Base-by-base conservation (phyloP, 371 early-diverging fungal genomes). In the Lichtheimia ornata region DNA sequence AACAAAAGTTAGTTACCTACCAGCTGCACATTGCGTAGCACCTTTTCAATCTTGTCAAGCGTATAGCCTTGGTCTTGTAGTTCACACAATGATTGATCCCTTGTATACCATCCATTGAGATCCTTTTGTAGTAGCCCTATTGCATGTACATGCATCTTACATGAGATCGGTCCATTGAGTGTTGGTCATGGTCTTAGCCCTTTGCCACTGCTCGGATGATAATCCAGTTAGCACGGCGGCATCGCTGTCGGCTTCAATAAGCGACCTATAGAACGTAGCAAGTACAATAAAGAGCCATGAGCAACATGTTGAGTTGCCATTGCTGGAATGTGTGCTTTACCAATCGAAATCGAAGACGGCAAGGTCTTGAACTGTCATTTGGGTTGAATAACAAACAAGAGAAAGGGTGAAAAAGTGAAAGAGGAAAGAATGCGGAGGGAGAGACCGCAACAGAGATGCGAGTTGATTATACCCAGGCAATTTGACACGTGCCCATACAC, bases 291-390 rank as follows among this genome's bases (percentile, higher is more conserved):
- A 20, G 20, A 51, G 5, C 11, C n/a, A 40, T 43, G 49, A 40
- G 24, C 24, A 12, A 15, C 41, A 5, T 41, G 43, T 17, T 22
- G 35, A n/a, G 24, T 53, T 11, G 51, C 30, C 13, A 14, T 5
- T 14, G 20, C 22, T 15, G 45, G 20, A 52, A 52, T 14, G 52
- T 13, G 12, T 4, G 2, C 12, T 1, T 50, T 81, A 85, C 86
- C 86, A 89, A 79, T 91, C 91, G 70, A 91, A 91, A 68, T 91
- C 91, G 69, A 91, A 89, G 12, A 88, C 84, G 35, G 84, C 77
- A 27, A 90, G 64, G 43, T 64, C 64, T 24, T 58, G 56, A 44
- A 52, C 40, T 5, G 65, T 56, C 56, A 65, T 55, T 44, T 35
- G 35, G 35, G 44, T 6, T 22, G 17, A 50, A 24, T 28, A 44